Evolutionary conservation across 495 filamentous ascomycete species (phyloP).

Genomic region (Penicillium canescens): DNA sequence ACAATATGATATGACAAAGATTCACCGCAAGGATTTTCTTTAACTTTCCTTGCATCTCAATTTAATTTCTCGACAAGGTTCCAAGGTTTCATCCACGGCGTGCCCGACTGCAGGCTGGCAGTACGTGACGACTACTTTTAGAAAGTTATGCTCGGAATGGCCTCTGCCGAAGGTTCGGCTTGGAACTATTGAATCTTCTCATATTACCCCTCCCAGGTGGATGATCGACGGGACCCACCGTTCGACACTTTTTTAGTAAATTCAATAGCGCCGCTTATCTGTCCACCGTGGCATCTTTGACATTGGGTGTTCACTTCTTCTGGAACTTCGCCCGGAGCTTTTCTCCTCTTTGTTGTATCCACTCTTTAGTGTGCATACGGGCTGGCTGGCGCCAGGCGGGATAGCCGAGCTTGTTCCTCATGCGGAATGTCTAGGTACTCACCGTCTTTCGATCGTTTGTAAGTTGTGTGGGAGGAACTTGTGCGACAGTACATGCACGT

Average conservation of each 20-base stretch:
- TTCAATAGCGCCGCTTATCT: conserved; percentile 21
- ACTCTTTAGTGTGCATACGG: background rate
- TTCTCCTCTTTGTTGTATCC: background rate
- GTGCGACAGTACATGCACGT: background rate
- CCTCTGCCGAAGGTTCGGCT: background rate
- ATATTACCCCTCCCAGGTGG: background rate
- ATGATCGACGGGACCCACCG: conserved; percentile 23
- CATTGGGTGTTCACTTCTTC: conserved; percentile 5
- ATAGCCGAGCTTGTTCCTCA: background rate
- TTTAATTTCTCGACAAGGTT: no score
- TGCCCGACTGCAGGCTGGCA: no score
- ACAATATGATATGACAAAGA: no score
- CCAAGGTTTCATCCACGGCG: no score
- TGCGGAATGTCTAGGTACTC: background rate
- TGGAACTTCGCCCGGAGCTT: conserved; percentile 7
- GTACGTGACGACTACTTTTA: no score
- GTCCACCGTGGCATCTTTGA: conserved; percentile 9
- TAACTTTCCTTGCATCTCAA: no score
- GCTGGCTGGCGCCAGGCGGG: background rate
- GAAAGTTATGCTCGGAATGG: background rate
- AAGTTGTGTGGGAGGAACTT: background rate
- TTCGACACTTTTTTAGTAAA: conserved; percentile 11
- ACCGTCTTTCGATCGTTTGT: background rate
- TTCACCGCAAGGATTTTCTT: no score
- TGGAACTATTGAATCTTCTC: conserved; percentile 20